Conservation (phyloP, 1,284 basidiomycete genomes). For the Puccinia triticina region DNA sequence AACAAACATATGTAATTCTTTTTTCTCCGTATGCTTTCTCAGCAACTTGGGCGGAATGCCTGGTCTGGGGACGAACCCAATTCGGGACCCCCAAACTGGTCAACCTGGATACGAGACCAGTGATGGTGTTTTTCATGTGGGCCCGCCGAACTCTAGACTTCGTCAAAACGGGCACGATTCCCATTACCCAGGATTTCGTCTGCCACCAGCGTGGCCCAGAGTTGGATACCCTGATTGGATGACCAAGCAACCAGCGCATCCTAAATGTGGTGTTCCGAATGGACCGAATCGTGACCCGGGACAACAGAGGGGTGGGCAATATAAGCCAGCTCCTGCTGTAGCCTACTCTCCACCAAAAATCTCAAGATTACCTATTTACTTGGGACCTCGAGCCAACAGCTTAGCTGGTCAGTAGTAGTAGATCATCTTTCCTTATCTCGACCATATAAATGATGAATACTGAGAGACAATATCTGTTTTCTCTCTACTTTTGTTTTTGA, state of each 20-base stretch:
- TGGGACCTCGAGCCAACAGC: neutral
- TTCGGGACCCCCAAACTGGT: constrained; percentile 37
- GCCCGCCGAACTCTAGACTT: neutral
- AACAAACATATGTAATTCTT: neutral
- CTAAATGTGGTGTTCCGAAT: constrained; percentile 25
- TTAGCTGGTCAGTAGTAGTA: too few relatives aligned
- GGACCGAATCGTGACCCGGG: constrained; percentile 17
- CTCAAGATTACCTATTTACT: neutral
- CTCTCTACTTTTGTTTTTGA: too few relatives aligned
- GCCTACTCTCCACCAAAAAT: constrained; percentile 2
- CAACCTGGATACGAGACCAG: constrained; percentile 36
- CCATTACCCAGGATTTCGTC: constrained; percentile 10
- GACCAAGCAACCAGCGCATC: neutral
- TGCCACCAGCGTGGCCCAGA: neutral
- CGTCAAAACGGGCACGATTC: neutral
- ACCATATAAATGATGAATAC: too few relatives aligned
- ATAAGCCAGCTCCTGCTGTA: constrained; percentile 15
- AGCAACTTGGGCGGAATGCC: constrained; percentile 35
- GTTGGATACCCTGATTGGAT: neutral
- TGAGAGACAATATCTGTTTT: too few relatives aligned
- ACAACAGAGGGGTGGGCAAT: neutral
- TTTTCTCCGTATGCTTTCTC: neutral
- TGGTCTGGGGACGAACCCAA: constrained; percentile 24
- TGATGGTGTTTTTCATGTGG: constrained; percentile 16
- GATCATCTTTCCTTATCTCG: too few relatives aligned